A percentile compares a stretch with the other conserved stretches of the same genome.
These are phyloP conservation scores for Bombardia bombarda DNA, from an alignment of 495 filamentous ascomycete species.

Conservation along the genomic window DNA sequence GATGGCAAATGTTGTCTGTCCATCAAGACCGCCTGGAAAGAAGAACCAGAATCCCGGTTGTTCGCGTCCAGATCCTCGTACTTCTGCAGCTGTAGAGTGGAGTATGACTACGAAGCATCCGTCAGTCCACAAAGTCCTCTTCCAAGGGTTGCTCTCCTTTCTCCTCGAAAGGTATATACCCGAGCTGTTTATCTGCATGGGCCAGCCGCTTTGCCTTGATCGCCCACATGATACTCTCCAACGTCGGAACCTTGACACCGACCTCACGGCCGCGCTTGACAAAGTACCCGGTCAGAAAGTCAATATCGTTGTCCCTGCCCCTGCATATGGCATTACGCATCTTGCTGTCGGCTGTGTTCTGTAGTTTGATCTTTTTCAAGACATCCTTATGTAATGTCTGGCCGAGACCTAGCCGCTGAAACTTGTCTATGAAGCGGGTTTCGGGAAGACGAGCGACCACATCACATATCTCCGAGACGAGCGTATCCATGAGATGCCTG, in stretches of 20 bases:
- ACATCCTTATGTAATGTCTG: slow-evolving; percentile 39
- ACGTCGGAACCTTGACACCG: slow-evolving; percentile 55
- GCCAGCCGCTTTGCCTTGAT: slow-evolving; percentile 27
- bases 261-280: slow-evolving; percentile 59
- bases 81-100: no score
- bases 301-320: slow-evolving; percentile 59
- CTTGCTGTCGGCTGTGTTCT: slow-evolving; percentile 45
- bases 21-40: no score
- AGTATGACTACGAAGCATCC: no score
- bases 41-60: no score
- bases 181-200: slow-evolving; percentile 5
- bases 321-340: slow-evolving; percentile 55
- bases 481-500: slow-evolving; percentile 55
- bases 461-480: slow-evolving; percentile 43
- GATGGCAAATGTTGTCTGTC: no score
- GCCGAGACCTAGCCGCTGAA: slow-evolving; percentile 47
- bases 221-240: slow-evolving; percentile 31
- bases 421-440: slow-evolving; percentile 50
- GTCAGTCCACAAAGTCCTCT: no score
- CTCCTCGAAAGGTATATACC: slow-evolving; percentile 17
- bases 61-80: no score
- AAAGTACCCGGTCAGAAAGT: slow-evolving; percentile 79
- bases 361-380: slow-evolving; percentile 30
- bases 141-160: background rate
- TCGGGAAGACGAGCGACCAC: slow-evolving; percentile 46